phyloP scores from a whole-genome alignment of 1,284 basidiomycete genomes.

The Tilletia setariae region DNA sequence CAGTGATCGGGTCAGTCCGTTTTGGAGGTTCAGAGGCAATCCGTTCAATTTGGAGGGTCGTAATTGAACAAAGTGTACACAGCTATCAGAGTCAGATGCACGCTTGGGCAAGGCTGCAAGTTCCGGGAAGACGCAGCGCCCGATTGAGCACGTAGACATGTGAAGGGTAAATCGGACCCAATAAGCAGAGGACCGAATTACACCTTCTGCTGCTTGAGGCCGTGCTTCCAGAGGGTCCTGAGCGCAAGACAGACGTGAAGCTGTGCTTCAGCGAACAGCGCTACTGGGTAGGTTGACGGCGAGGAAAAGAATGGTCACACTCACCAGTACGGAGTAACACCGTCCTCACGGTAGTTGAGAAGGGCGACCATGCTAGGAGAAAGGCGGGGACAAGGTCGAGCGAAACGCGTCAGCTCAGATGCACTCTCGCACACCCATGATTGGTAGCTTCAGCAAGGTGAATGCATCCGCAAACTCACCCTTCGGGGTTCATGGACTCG shows the following conservation, averaged over 20 bases:
- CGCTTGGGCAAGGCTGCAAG: neutral
- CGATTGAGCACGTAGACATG: too few relatives aligned
- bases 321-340: conserved; percentile 65
- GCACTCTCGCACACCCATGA: too few relatives aligned
- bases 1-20: too few relatives aligned
- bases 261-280: too few relatives aligned
- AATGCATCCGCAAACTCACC: conserved; percentile 26
- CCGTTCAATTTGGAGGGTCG: neutral
- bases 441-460: neutral
- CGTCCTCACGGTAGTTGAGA: conserved; percentile 61
- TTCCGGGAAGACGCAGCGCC: neutral
- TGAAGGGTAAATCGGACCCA: too few relatives aligned
- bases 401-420: too few relatives aligned
- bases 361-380: conserved; percentile 58
- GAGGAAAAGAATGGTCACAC: conserved; percentile 56
- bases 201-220: conserved; percentile 52
- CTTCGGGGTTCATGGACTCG: conserved; percentile 63
- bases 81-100: too few relatives aligned
- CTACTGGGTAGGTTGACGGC: too few relatives aligned
- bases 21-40: too few relatives aligned
- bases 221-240: conserved; percentile 53
- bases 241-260: neutral
- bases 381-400: neutral
- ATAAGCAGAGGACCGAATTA: conserved; percentile 23
- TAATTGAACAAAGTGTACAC: neutral